These are phyloP conservation scores for Herpetomonas tarakana DNA, from an alignment of 208 protist genomes.

Conservation along the genomic window DNA sequence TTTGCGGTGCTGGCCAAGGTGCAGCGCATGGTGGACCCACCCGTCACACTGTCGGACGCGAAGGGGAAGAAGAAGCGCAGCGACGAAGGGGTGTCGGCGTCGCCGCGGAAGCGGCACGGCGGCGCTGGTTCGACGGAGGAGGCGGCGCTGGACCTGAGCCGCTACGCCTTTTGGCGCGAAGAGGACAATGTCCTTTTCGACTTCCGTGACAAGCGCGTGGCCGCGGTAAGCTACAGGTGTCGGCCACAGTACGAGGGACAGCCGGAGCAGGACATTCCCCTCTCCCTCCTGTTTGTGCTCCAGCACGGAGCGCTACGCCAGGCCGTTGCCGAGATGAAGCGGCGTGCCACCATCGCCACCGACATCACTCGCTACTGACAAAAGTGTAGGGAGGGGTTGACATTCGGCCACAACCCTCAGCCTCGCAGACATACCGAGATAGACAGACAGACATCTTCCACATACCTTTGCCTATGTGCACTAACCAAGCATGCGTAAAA, in stretches of 20 bases:
- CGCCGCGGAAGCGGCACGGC: constrained; percentile 3
- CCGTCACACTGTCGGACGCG: constrained; percentile 20
- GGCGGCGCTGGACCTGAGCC: constrained; percentile 40
- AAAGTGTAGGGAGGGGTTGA: neutral
- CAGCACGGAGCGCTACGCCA: constrained; percentile 58
- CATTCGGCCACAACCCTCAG: too few relatives aligned
- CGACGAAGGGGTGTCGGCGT: neutral
- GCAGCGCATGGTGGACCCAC: constrained; percentile 65
- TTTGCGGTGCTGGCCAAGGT: constrained; percentile 87
- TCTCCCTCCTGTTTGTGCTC: constrained; percentile 78
- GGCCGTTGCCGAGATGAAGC: constrained; percentile 71
- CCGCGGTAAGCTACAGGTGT: constrained; percentile 74
- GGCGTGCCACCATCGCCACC: constrained; percentile 36
- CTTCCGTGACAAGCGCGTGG: constrained; percentile 81
- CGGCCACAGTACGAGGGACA: constrained; percentile 84
- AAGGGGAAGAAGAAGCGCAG: constrained; percentile 6
- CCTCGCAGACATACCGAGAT: too few relatives aligned
- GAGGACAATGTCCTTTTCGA: constrained; percentile 77
- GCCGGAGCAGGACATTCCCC: constrained; percentile 72
- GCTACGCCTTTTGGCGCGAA: constrained; percentile 88
- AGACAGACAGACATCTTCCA: too few relatives aligned
- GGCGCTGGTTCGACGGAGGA: neutral
- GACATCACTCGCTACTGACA: constrained; percentile 51
- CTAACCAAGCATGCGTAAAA: too few relatives aligned
- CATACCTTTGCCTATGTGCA: too few relatives aligned